A percentile compares a stretch with the other conserved stretches of the same genome.
These are phyloP conservation scores for Dichotomocladium elegans DNA, from an alignment of 371 early-diverging fungal species.

Conservation along the genomic window DNA sequence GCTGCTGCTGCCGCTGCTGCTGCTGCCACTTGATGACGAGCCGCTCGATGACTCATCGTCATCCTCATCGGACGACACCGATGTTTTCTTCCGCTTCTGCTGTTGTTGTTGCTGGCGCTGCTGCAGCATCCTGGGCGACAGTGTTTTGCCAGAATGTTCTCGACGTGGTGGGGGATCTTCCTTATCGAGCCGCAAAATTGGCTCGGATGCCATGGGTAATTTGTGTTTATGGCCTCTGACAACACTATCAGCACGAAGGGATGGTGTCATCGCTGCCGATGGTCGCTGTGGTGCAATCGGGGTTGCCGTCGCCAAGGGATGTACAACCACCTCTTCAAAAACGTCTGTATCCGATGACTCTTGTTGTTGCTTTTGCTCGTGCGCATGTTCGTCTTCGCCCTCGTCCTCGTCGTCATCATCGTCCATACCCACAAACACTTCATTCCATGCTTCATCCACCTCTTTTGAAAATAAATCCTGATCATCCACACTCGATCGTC, in stretches of 20 bases:
- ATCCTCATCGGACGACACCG: neutral
- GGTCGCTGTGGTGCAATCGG: neutral
- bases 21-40: conserved; percentile 10
- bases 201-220: conserved; percentile 14
- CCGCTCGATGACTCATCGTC: conserved; percentile 4
- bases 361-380: neutral
- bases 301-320: neutral
- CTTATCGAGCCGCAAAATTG: conserved; percentile 9
- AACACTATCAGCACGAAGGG: no score
- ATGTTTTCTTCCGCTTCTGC: no score
- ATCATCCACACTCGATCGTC: conserved; percentile 6
- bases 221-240: conserved; percentile 4
- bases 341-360: conserved; percentile 3
- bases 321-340: conserved; percentile 6
- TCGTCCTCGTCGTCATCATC: conserved; percentile 12
- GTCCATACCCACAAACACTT: conserved; percentile 6
- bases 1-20: conserved; percentile 4
- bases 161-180: neutral
- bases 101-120: conserved; percentile 2
- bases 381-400: neutral
- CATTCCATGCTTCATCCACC: neutral
- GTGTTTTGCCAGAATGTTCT: neutral
- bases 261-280: neutral
- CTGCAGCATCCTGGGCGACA: neutral
- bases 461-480: conserved; percentile 3